phyloP scores from a whole-genome alignment of 805 yeast genomes.

The Candida easanensis region DNA sequence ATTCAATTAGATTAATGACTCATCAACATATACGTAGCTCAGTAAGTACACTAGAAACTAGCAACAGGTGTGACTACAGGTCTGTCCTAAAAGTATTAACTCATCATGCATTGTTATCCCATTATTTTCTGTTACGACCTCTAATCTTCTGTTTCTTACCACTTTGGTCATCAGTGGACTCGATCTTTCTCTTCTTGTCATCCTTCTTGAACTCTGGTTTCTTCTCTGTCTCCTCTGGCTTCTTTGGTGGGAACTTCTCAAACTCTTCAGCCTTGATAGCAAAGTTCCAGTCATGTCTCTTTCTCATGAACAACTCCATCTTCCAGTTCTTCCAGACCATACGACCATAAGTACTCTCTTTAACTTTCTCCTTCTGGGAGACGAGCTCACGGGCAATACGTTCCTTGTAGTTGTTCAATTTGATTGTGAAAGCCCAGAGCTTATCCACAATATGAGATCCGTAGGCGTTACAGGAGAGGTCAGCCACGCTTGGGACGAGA shows the following conservation, averaged over 20 bases:
- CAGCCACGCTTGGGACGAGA: slow-evolving; percentile 53
- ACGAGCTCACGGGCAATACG: slow-evolving; percentile 70
- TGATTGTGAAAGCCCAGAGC: slow-evolving; percentile 75
- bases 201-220: slow-evolving; percentile 1
- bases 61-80: too few species aligned
- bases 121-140: slow-evolving; percentile 28
- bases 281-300: slow-evolving; percentile 79
- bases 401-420: slow-evolving; percentile 81
- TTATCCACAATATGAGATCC: slow-evolving; percentile 90
- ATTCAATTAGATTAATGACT: background rate
- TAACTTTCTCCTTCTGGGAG: slow-evolving; percentile 61
- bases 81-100: too few species aligned
- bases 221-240: slow-evolving; percentile 24
- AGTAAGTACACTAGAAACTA: too few species aligned
- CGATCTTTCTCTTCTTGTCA: slow-evolving; percentile 18
- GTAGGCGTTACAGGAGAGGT: slow-evolving; percentile 76
- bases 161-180: background rate
- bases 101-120: too few species aligned
- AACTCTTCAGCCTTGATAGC: slow-evolving; percentile 52
- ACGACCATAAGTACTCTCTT: slow-evolving; percentile 84
- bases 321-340: slow-evolving; percentile 95
- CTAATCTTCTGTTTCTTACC: slow-evolving; percentile 27
- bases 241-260: slow-evolving; percentile 36
- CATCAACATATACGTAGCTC: too few species aligned
- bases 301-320: slow-evolving; percentile 73